Evolutionary conservation across 2,329 filamentous ascomycete genomes (phyloP).

Genomic region (Catunica adiposa): DNA sequence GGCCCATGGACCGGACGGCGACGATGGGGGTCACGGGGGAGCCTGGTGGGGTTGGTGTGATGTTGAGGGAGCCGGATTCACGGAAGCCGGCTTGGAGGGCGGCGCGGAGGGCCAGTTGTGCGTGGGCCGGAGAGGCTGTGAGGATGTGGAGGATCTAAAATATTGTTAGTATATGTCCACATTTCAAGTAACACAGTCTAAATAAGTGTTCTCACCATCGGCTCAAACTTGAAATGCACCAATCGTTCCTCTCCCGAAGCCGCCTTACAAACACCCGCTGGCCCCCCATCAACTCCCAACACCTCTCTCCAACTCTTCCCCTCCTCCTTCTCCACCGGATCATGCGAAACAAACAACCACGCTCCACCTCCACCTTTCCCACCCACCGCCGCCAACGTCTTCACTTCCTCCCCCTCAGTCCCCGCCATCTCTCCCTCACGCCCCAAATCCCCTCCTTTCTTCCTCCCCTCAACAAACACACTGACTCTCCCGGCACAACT

Average conservation of each 20-base stretch:
- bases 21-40: slow-evolving; percentile 47
- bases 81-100: slow-evolving; percentile 73
- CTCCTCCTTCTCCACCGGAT: slow-evolving; percentile 34
- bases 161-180: background rate
- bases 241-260: slow-evolving; percentile 26
- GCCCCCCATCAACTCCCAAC: slow-evolving; percentile 27
- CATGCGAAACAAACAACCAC: slow-evolving; percentile 83
- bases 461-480: slow-evolving; percentile 64
- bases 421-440: slow-evolving; percentile 13
- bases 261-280: slow-evolving; percentile 14
- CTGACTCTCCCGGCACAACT: slow-evolving; percentile 80
- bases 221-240: slow-evolving; percentile 85
- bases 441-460: slow-evolving; percentile 16
- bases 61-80: slow-evolving; percentile 69
- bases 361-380: slow-evolving; percentile 72
- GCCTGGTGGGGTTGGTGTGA: slow-evolving; percentile 25
- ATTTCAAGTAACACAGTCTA: background rate
- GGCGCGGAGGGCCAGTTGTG: slow-evolving; percentile 58
- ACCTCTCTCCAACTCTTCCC: slow-evolving; percentile 18
- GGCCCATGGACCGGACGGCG: slow-evolving; percentile 67
- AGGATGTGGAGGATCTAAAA: slow-evolving; percentile 74
- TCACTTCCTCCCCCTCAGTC: background rate
- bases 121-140: slow-evolving; percentile 56
- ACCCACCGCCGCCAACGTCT: slow-evolving; percentile 43
- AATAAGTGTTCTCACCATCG: slow-evolving; percentile 52